These are phyloP conservation scores for Xylaria flabelliformis DNA, from an alignment of 495 filamentous ascomycete species.

Conservation along the genomic window DNA sequence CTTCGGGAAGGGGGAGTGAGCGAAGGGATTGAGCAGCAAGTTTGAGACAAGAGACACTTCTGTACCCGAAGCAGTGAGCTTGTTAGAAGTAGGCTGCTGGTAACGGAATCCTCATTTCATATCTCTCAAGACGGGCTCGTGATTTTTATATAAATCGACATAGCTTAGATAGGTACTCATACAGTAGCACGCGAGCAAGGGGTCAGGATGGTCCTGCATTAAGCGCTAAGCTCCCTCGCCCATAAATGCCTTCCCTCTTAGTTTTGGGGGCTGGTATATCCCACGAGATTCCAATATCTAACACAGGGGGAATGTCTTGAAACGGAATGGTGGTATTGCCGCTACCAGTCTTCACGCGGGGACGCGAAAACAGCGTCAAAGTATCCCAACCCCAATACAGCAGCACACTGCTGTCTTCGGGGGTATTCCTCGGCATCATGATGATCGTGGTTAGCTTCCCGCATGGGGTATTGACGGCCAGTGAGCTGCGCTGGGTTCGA, in stretches of 20 bases:
- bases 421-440: constrained; percentile 16
- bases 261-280: not conserved
- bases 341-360: not conserved
- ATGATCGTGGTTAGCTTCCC: not conserved
- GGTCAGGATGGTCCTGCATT: not conserved
- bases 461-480: not conserved
- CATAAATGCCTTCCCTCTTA: constrained; percentile 9
- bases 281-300: constrained; percentile 12
- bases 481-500: not conserved
- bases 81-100: not conserved
- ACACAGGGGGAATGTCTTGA: constrained; percentile 15
- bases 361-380: not conserved
- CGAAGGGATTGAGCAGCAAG: not conserved
- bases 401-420: not conserved
- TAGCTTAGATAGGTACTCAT: not conserved
- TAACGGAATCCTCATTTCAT: not conserved
- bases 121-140: not conserved
- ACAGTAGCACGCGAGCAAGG: constrained; percentile 2
- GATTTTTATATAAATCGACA: constrained; percentile 4
- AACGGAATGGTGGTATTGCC: constrained; percentile 11
- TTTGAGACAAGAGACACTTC: not conserved
- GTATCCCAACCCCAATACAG: constrained; percentile 4
- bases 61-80: not conserved
- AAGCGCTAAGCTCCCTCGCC: not conserved
- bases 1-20: not conserved